phyloP scores from a whole-genome alignment of 2,329 filamentous ascomycete genomes.

The Aspergillus quadricinctus region DNA sequence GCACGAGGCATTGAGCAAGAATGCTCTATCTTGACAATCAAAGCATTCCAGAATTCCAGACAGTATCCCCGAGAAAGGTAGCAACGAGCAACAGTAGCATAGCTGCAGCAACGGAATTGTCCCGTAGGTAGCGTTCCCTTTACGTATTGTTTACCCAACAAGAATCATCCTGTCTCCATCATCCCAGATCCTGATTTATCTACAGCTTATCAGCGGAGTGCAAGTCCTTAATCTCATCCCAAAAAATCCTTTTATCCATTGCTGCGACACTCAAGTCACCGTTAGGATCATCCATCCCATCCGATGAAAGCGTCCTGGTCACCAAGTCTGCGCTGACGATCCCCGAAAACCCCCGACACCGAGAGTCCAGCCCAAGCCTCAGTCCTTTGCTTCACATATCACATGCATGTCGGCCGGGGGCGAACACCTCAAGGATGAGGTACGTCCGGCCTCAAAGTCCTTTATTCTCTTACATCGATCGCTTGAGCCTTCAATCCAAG shows the following conservation, averaged over 20 bases:
- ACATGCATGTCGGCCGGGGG: conserved; percentile 62
- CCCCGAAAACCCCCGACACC: background rate
- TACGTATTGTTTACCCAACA: background rate
- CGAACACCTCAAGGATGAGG: conserved; percentile 66
- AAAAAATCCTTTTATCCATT: background rate
- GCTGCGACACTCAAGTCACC: background rate
- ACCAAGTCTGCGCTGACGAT: background rate
- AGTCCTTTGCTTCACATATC: conserved; percentile 14
- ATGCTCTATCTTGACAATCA: background rate
- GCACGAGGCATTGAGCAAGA: background rate
- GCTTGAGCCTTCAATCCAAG: background rate
- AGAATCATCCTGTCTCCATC: background rate
- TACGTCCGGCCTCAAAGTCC: conserved; percentile 26
- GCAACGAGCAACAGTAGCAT: background rate
- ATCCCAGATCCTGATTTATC: background rate
- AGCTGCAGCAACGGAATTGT: background rate
- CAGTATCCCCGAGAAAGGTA: background rate
- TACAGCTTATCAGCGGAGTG: background rate
- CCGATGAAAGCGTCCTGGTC: background rate
- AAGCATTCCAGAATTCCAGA: background rate
- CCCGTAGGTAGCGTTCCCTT: background rate
- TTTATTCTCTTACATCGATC: too few relatives aligned
- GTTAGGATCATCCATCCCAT: too few relatives aligned
- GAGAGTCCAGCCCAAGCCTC: background rate
- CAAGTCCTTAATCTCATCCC: background rate